Evolutionary conservation across 2,329 filamentous ascomycete species (phyloP).

Genomic region (Plectosphaerella plurivora): DNA sequence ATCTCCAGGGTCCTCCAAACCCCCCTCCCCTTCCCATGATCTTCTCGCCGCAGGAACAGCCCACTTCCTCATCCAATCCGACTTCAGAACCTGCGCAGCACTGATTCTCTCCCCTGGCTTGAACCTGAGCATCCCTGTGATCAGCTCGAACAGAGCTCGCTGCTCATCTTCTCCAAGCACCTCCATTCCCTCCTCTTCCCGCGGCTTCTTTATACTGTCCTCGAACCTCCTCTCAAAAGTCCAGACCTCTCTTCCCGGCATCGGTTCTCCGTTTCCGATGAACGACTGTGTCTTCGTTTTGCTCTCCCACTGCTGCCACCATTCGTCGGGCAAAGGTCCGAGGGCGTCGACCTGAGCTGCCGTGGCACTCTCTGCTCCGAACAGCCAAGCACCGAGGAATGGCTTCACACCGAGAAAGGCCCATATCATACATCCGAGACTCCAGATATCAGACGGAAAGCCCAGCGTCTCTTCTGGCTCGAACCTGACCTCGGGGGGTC

Average conservation of each 20-base stretch:
- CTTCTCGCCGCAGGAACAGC: constrained; percentile 4
- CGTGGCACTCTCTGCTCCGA: constrained; percentile 12
- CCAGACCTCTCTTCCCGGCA: constrained; percentile 11
- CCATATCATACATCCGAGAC: constrained; percentile 89
- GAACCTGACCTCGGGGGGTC: constrained; percentile 30
- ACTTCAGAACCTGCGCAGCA: constrained; percentile 10
- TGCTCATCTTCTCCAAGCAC: constrained; percentile 6
- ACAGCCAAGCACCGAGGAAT: constrained; percentile 12
- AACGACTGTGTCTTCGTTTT: constrained; percentile 5
- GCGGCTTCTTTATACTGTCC: constrained; percentile 22
- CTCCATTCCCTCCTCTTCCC: constrained; percentile 9
- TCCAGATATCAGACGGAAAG: constrained; percentile 75
- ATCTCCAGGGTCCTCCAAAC: no score
- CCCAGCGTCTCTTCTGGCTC: constrained; percentile 23
- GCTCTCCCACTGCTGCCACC: constrained; percentile 15
- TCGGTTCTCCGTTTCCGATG: constrained; percentile 4
- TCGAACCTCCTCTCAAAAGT: constrained; percentile 22
- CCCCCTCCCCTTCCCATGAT: background rate
- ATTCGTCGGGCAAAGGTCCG: constrained; percentile 13
- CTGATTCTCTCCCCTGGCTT: constrained; percentile 9
- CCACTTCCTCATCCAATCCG: constrained; percentile 13
- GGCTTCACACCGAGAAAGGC: constrained; percentile 81
- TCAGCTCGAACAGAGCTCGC: constrained; percentile 9
- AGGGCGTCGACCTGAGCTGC: constrained; percentile 13
- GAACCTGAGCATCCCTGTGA: constrained; percentile 11